Evolutionary conservation across 129 eudicot genomes (phyloP).

Genomic region (Helichrysum umbraculigerum): DNA sequence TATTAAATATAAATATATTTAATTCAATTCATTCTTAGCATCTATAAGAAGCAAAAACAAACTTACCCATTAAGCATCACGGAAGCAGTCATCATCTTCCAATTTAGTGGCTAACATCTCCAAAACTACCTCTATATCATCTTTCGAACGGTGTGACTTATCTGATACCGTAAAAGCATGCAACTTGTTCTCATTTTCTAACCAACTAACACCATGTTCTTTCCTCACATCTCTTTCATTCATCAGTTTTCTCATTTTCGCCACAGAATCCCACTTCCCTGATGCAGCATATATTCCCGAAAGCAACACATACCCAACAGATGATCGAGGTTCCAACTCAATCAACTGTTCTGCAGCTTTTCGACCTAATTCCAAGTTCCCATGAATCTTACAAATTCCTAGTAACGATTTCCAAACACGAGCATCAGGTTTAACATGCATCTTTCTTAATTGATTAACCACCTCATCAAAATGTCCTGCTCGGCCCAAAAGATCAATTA

Average conservation of each 20-base stretch:
- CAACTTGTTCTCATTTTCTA: conserved; percentile 41
- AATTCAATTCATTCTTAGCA: background rate
- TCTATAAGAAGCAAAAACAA: conserved; percentile 14
- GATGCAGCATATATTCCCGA: conserved; percentile 63
- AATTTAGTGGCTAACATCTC: conserved; percentile 38
- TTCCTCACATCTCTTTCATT: conserved; percentile 38
- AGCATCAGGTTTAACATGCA: conserved; percentile 52
- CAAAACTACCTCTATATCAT: conserved; percentile 40
- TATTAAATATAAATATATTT: conserved; percentile 13
- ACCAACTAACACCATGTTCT: conserved; percentile 65
- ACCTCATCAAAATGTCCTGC: conserved; percentile 64
- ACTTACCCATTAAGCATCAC: conserved; percentile 33
- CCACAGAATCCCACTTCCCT: conserved; percentile 67
- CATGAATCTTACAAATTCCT: conserved; percentile 70
- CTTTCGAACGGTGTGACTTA: conserved; percentile 33
- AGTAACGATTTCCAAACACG: conserved; percentile 70
- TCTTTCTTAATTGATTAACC: conserved; percentile 44
- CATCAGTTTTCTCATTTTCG: conserved; percentile 55
- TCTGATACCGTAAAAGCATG: conserved; percentile 40
- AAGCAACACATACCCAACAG: conserved; percentile 60
- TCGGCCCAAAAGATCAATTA: conserved; percentile 76
- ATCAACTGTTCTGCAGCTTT: conserved; percentile 51
- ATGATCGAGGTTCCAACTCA: conserved; percentile 59
- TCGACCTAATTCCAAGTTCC: conserved; percentile 57
- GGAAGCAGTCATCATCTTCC: conserved; percentile 33